These are phyloP conservation scores for Aegilops tauschii DNA, from an alignment of 176 grass and related monocot species.

Conservation along the genomic window DNA sequence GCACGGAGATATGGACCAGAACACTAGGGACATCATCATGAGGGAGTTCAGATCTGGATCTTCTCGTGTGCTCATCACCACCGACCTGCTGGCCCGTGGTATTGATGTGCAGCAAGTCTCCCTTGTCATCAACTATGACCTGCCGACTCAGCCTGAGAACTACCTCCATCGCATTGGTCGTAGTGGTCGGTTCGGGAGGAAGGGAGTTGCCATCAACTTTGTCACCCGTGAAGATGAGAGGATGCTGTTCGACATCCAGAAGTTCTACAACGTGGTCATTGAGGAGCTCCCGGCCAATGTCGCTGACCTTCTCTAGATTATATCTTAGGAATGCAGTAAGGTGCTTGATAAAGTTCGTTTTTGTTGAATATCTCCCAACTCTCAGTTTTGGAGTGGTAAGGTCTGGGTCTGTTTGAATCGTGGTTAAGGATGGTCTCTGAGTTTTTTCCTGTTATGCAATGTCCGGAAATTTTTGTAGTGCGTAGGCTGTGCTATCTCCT, in stretches of 20 bases:
- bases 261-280: constrained; percentile 60
- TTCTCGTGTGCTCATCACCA: constrained; percentile 80
- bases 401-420: constrained; percentile 34
- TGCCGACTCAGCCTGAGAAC: constrained; percentile 78
- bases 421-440: constrained; percentile 30
- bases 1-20: constrained; percentile 86
- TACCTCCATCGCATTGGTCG: constrained; percentile 80
- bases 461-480: constrained; percentile 45
- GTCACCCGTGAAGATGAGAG: constrained; percentile 69
- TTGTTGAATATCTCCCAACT: constrained; percentile 45
- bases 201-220: constrained; percentile 85
- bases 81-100: constrained; percentile 76
- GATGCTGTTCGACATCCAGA: constrained; percentile 79
- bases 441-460: constrained; percentile 29
- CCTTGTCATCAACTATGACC: constrained; percentile 74
- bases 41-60: constrained; percentile 82
- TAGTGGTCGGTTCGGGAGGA: constrained; percentile 54
- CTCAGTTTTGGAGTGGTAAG: constrained; percentile 45
- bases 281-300: constrained; percentile 78
- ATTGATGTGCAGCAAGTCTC: constrained; percentile 90
- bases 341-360: constrained; percentile 41
- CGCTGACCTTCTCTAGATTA: constrained; percentile 70
- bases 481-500: constrained; percentile 21
- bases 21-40: constrained; percentile 91
- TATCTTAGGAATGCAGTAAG: constrained; percentile 32